phyloP scores from a whole-genome alignment of 139 green algal genomes.

The Tetraselmis chui region DNA sequence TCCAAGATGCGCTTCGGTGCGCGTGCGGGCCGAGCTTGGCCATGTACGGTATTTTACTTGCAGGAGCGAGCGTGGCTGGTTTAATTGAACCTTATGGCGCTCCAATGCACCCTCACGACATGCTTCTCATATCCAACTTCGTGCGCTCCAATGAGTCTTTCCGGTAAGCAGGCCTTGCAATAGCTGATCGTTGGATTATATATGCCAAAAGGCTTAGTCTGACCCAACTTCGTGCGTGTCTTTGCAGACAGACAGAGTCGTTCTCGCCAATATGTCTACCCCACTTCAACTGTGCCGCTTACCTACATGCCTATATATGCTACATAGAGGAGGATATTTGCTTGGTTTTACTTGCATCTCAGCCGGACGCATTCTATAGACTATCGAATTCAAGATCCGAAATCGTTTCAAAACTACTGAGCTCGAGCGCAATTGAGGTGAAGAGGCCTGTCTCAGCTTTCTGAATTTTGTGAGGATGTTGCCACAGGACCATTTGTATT shows the following conservation, averaged over 20 bases:
- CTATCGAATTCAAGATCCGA: neutral
- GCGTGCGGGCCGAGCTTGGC: slow-evolving; percentile 27
- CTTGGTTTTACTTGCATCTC: neutral
- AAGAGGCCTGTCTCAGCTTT: too few relatives aligned
- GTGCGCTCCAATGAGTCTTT: slow-evolving; percentile 50
- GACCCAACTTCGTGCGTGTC: too few relatives aligned
- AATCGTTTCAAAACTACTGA: too few relatives aligned
- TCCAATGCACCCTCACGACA: slow-evolving; percentile 50
- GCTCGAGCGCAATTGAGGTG: too few relatives aligned
- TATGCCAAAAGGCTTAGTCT: neutral
- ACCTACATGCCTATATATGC: slow-evolving; percentile 75
- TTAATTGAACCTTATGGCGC: slow-evolving; percentile 19
- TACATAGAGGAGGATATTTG: slow-evolving; percentile 27
- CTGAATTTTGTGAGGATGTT: too few relatives aligned
- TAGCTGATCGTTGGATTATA: neutral
- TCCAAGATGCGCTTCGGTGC: neutral
- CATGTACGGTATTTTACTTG: slow-evolving; percentile 51
- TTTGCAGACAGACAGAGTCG: slow-evolving; percentile 35
- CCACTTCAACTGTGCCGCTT: slow-evolving; percentile 61
- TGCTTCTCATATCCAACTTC: slow-evolving; percentile 76
- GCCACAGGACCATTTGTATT: too few relatives aligned
- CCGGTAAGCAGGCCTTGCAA: slow-evolving; percentile 17
- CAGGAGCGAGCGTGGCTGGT: slow-evolving; percentile 26
- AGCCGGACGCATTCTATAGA: neutral
- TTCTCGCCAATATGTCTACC: slow-evolving; percentile 80